Evolutionary conservation across 1,139 yeast genomes (phyloP).

Genomic region (Candida buenavistaensis): DNA sequence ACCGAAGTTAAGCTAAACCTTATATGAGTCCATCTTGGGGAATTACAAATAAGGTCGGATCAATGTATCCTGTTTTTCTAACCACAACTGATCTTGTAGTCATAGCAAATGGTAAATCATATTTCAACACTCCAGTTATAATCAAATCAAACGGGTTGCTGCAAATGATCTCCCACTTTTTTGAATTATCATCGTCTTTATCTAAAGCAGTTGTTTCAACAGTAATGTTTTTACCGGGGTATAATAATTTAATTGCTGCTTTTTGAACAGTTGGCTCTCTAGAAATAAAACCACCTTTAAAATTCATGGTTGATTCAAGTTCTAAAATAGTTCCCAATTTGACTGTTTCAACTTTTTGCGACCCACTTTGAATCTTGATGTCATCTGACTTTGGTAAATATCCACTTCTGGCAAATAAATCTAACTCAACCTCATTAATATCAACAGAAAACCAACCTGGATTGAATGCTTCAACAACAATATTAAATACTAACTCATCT

Average conservation of each 20-base stretch:
- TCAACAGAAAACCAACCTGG: slow-evolving; percentile 80
- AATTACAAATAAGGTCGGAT: slow-evolving; percentile 40
- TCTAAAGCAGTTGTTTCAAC: slow-evolving; percentile 11
- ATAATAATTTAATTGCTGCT: slow-evolving; percentile 69
- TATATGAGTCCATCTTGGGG: slow-evolving; percentile 7
- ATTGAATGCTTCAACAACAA: slow-evolving; percentile 76
- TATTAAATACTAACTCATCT: slow-evolving; percentile 81
- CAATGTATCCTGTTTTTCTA: slow-evolving; percentile 57
- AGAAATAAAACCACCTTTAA: slow-evolving; percentile 77
- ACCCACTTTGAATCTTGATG: slow-evolving; percentile 6
- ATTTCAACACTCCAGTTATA: slow-evolving; percentile 77
- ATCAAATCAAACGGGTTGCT: slow-evolving; percentile 85
- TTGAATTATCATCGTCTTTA: slow-evolving; percentile 41
- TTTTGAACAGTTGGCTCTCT: slow-evolving; percentile 56
- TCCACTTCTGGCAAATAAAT: slow-evolving; percentile 82
- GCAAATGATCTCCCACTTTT: slow-evolving; percentile 74
- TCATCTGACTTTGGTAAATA: slow-evolving; percentile 33
- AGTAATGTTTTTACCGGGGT: slow-evolving; percentile 73
- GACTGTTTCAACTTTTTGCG: slow-evolving; percentile 57
- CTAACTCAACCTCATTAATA: slow-evolving; percentile 70
- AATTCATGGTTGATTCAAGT: slow-evolving; percentile 72
- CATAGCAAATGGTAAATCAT: slow-evolving; percentile 67
- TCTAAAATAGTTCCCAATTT: slow-evolving; percentile 67
- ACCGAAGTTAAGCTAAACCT: too few relatives aligned
- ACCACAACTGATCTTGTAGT: slow-evolving; percentile 60